These are phyloP conservation scores for Cladophialophora psammophila DNA, from an alignment of 2,329 filamentous ascomycete genomes.

Conservation along the genomic window DNA sequence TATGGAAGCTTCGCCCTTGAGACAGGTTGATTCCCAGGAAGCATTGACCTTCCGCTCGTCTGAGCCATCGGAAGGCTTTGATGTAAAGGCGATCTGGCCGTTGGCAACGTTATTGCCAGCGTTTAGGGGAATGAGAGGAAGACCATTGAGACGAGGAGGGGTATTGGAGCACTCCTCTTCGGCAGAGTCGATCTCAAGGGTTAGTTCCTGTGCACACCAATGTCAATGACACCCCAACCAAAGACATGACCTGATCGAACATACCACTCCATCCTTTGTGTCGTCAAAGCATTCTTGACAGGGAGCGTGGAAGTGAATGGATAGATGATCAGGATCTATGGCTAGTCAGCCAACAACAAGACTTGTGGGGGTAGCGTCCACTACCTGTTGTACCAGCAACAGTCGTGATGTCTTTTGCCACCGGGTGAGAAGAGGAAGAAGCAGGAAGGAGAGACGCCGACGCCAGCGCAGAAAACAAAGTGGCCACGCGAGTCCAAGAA, in stretches of 20 bases:
- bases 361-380: not conserved
- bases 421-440: conserved; percentile 14
- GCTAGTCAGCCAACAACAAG: conserved; percentile 18
- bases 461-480: conserved; percentile 32
- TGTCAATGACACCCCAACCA: conserved; percentile 19
- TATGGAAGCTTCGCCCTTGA: conserved; percentile 43
- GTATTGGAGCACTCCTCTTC: conserved; percentile 42
- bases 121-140: conserved; percentile 34
- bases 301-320: conserved; percentile 36
- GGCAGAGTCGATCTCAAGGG: conserved; percentile 41
- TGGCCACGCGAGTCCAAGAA: conserved; percentile 29
- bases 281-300: conserved; percentile 36
- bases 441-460: conserved; percentile 30
- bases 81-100: conserved; percentile 42
- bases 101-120: conserved; percentile 24
- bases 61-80: conserved; percentile 35
- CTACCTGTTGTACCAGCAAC: conserved; percentile 41
- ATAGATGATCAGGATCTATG: conserved; percentile 32
- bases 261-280: conserved; percentile 36
- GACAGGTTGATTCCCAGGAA: conserved; percentile 43
- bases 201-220: conserved; percentile 40
- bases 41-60: conserved; percentile 36
- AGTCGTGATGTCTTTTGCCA: conserved; percentile 32
- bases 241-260: conserved; percentile 20
- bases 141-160: conserved; percentile 44